These are phyloP conservation scores for Xylaria sp. DNA, from an alignment of 2,329 filamentous ascomycete species.

Conservation along the genomic window DNA sequence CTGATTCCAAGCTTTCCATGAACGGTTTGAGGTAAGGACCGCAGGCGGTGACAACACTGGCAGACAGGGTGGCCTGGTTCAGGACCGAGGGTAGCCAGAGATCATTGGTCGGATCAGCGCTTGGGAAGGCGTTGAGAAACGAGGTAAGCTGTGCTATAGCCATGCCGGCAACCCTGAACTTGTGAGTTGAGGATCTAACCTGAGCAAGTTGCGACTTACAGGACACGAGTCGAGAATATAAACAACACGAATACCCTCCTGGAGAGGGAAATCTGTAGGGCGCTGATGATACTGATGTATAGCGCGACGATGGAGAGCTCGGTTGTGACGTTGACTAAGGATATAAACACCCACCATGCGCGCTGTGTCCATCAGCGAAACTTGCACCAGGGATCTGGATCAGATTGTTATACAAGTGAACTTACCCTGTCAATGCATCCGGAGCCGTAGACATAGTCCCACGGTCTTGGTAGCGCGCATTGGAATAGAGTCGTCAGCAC, in stretches of 20 bases:
- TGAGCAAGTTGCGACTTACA: conserved; percentile 11
- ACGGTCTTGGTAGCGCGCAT: conserved; percentile 21
- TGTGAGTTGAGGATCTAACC: background rate
- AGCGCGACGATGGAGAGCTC: conserved; percentile 17
- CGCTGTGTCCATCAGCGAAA: conserved; percentile 5
- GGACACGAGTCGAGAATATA: conserved; percentile 15
- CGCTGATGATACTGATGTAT: conserved; percentile 16
- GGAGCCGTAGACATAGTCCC: conserved; percentile 21
- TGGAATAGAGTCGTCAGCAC: conserved; percentile 21
- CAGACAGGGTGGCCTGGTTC: conserved; percentile 14
- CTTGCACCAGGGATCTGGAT: background rate
- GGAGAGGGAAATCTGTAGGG: conserved; percentile 12
- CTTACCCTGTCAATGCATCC: conserved; percentile 21
- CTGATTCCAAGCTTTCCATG: conserved; percentile 22
- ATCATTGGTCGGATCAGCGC: conserved; percentile 8
- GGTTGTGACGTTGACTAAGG: conserved; percentile 14
- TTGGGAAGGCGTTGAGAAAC: conserved; percentile 13
- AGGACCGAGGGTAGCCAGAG: conserved; percentile 16
- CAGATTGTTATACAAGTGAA: background rate
- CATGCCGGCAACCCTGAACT: conserved; percentile 12
- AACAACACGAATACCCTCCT: conserved; percentile 13
- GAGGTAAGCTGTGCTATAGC: conserved; percentile 15
- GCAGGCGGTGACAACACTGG: conserved; percentile 19
- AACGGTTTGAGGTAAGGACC: conserved; percentile 18
- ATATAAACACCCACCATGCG: conserved; percentile 18